Conservation (phyloP, 2,329 filamentous ascomycete species). For the Shiraia bambusicola region DNA sequence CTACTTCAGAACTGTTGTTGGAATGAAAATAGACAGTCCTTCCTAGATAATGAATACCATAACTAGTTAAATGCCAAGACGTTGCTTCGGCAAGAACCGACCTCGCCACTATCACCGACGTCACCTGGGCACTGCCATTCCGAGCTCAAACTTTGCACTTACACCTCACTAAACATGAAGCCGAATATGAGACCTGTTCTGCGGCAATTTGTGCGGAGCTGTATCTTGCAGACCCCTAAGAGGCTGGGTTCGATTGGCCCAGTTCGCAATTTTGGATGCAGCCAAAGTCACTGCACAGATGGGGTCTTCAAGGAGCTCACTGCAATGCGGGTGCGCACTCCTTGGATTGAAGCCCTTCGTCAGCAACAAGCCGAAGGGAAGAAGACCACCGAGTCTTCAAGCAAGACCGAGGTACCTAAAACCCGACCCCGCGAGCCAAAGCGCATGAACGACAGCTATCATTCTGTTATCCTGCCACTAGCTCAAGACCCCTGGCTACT, state of each 20-base stretch:
- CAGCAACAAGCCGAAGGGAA: constrained; percentile 49
- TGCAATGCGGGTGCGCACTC: constrained; percentile 55
- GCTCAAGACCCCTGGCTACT: constrained; percentile 74
- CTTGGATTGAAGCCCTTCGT: constrained; percentile 67
- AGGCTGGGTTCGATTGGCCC: background rate
- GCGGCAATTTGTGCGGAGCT: constrained; percentile 15
- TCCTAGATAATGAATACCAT: background rate
- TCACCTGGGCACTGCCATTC: constrained; percentile 17
- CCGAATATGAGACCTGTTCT: constrained; percentile 20
- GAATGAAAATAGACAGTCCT: no score
- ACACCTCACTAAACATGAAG: constrained; percentile 23
- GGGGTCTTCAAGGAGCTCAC: constrained; percentile 61
- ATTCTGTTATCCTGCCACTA: constrained; percentile 67
- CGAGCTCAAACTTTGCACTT: constrained; percentile 6
- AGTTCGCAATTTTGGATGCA: constrained; percentile 28
- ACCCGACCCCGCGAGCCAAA: constrained; percentile 64
- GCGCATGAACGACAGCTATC: constrained; percentile 71
- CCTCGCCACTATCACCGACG: no score
- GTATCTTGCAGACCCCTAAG: constrained; percentile 1
- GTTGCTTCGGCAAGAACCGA: constrained; percentile 17
- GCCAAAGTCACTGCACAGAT: constrained; percentile 47
- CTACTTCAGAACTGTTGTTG: constrained; percentile 4
- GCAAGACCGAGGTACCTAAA: constrained; percentile 38
- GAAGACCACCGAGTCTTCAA: constrained; percentile 32
- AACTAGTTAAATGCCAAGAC: constrained; percentile 21